Evolutionary conservation across 2,329 filamentous ascomycete genomes (phyloP).

Genomic region (Xylaria sp.): DNA sequence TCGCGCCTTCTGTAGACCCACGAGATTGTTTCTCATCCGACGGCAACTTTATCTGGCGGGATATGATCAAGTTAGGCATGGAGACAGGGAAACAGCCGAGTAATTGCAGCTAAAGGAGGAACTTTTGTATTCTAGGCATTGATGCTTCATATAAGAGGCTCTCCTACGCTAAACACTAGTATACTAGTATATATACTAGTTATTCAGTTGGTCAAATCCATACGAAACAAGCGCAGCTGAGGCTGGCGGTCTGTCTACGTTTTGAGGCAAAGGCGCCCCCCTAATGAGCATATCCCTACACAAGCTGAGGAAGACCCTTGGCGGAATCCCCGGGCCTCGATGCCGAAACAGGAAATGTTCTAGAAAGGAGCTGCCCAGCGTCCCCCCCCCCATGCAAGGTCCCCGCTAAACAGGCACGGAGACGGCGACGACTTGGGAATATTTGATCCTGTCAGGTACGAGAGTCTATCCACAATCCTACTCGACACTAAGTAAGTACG

Average conservation of each 20-base stretch:
- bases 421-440: constrained; percentile 6
- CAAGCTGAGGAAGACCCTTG: constrained; percentile 20
- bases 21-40: neutral
- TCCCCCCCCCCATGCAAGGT: constrained; percentile 17
- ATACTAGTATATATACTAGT: neutral
- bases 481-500: neutral
- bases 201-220: neutral
- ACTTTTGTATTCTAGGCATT: neutral
- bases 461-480: constrained; percentile 22
- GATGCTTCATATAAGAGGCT: neutral
- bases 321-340: constrained; percentile 13
- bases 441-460: neutral
- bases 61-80: constrained; percentile 24
- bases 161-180: too few relatives aligned
- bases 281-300: constrained; percentile 18
- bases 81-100: neutral
- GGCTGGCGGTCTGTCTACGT: constrained; percentile 16
- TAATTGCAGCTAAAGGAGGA: neutral
- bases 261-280: constrained; percentile 7
- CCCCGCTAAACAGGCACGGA: constrained; percentile 15
- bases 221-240: constrained; percentile 25
- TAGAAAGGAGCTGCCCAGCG: constrained; percentile 27
- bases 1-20: neutral
- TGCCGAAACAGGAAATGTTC: constrained; percentile 37
- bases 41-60: constrained; percentile 3